Evolutionary conservation across 441 rosid genomes (phyloP).

Genomic region (Croton setiger): DNA sequence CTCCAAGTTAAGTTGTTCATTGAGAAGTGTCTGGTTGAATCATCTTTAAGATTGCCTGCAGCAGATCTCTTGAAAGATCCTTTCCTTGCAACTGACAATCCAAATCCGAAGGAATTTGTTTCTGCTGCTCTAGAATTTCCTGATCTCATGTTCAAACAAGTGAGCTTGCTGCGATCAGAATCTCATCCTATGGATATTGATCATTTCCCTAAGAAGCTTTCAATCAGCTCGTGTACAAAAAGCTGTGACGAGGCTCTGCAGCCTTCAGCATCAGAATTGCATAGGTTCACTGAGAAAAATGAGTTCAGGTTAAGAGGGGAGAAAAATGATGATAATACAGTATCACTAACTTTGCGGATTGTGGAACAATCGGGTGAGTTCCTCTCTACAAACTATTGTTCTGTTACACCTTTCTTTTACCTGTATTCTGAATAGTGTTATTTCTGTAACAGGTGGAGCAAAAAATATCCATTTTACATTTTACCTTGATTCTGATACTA

Average conservation of each 20-base stretch:
- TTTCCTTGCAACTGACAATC: constrained; percentile 50
- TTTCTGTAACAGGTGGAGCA: constrained; percentile 44
- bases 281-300: constrained; percentile 34
- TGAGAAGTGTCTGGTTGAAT: constrained; percentile 84
- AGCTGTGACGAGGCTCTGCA: constrained; percentile 32
- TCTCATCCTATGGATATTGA: constrained; percentile 67
- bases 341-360: constrained; percentile 54
- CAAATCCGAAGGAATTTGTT: constrained; percentile 39
- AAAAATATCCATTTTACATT: constrained; percentile 58
- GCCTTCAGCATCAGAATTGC: constrained; percentile 37
- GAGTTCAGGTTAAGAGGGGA: constrained; percentile 53
- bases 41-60: constrained; percentile 60
- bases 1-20: constrained; percentile 68
- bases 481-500: constrained; percentile 62
- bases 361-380: constrained; percentile 40
- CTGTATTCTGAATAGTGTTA: constrained; percentile 9
- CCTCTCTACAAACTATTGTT: not conserved
- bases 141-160: constrained; percentile 26
- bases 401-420: not conserved
- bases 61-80: constrained; percentile 67
- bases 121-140: constrained; percentile 24
- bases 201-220: constrained; percentile 37
- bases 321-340: constrained; percentile 40
- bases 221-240: constrained; percentile 34
- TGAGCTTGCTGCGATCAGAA: constrained; percentile 33